These are phyloP conservation scores for Medicago truncatula DNA, from an alignment of 306 rosid genomes.

Conservation along the genomic window DNA sequence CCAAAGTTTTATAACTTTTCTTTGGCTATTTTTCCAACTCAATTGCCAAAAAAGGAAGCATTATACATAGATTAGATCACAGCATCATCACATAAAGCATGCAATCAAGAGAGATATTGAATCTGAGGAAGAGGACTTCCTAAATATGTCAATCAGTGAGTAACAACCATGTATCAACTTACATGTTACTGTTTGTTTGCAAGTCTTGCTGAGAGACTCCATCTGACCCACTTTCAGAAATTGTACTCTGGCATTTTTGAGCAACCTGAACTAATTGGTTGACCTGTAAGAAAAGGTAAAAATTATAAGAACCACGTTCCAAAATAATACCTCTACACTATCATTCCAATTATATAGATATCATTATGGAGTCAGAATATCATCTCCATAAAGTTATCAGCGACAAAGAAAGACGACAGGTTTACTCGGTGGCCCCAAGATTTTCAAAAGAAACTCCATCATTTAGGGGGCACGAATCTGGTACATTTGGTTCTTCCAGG, in stretches of 20 bases:
- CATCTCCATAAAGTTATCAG: background rate
- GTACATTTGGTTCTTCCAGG: background rate
- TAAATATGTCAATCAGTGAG: constrained; percentile 6
- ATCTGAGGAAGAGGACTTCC: background rate
- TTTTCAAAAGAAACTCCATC: background rate
- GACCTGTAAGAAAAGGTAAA: constrained; percentile 63
- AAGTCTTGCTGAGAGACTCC: constrained; percentile 92
- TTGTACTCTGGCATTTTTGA: constrained; percentile 84
- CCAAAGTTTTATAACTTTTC: background rate
- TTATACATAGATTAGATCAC: constrained; percentile 3
- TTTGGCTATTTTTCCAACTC: background rate
- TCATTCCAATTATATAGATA: background rate
- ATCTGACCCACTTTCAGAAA: constrained; percentile 89
- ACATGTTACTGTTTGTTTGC: constrained; percentile 91
- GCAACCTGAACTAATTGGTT: constrained; percentile 91
- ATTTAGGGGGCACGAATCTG: background rate
- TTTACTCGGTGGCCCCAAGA: background rate
- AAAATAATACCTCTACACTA: constrained; percentile 8
- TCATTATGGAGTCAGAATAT: background rate
- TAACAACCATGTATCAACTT: constrained; percentile 49
- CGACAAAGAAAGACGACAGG: background rate
- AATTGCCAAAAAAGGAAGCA: background rate
- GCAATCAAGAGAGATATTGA: constrained; percentile 13
- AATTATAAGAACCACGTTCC: constrained; percentile 27
- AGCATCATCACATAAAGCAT: constrained; percentile 1